These are phyloP conservation scores for Mortierella sp. DNA, from an alignment of 371 early-diverging fungal genomes.

Conservation along the genomic window DNA sequence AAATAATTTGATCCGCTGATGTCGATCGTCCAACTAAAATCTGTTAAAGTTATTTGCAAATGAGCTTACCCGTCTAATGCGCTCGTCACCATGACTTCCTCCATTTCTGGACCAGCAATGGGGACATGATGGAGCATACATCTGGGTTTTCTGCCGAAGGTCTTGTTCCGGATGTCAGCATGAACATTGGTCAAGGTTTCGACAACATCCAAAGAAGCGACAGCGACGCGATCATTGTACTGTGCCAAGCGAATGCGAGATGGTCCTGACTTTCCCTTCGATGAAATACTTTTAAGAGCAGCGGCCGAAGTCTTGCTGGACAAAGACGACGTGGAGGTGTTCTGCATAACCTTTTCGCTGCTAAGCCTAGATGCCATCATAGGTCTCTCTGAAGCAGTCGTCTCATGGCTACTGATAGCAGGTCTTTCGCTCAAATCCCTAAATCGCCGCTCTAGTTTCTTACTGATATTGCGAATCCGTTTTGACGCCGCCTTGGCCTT, in stretches of 20 bases:
- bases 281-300: neutral
- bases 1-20: constrained; percentile 6
- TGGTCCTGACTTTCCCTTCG: neutral
- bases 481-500: constrained; percentile 29
- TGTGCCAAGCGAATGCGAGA: neutral
- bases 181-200: constrained; percentile 43
- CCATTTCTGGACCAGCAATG: constrained; percentile 39
- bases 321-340: neutral
- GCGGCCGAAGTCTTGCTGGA: neutral
- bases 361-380: neutral
- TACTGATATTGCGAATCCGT: constrained; percentile 38
- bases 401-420: neutral
- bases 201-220: constrained; percentile 27
- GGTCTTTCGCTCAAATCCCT: constrained; percentile 24
- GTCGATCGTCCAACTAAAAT: constrained; percentile 9
- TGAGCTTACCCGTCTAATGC: constrained; percentile 21
- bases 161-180: constrained; percentile 30
- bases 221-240: constrained; percentile 11
- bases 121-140: constrained; percentile 32
- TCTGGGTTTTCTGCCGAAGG: constrained; percentile 41
- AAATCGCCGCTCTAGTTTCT: constrained; percentile 37
- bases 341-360: neutral
- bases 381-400: neutral
- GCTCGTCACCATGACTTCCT: constrained; percentile 49
- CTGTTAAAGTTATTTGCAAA: neutral